Conservation (phyloP, 2,329 filamentous ascomycete genomes). For the Penicillium nordicum region DNA sequence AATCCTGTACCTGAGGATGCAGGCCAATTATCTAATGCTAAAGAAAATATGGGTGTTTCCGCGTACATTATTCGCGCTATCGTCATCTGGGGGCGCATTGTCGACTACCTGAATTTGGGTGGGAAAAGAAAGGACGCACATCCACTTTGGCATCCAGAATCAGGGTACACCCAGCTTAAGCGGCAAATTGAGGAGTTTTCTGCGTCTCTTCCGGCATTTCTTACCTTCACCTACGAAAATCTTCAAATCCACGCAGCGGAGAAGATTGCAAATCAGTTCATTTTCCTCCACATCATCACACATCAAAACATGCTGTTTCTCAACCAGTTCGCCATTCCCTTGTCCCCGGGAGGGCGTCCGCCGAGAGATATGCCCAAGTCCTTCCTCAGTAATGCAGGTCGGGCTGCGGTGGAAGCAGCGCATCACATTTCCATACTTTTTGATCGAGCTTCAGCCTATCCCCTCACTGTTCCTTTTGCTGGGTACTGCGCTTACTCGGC, state of each 20-base stretch:
- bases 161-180: conserved; percentile 68
- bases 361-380: conserved; percentile 69
- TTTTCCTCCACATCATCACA: conserved; percentile 85
- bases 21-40: conserved; percentile 63
- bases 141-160: conserved; percentile 79
- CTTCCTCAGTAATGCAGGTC: conserved; percentile 72
- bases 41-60: conserved; percentile 88
- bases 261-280: conserved; percentile 82
- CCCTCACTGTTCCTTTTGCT: conserved; percentile 84
- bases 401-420: conserved; percentile 76
- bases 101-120: conserved; percentile 86
- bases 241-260: conserved; percentile 80
- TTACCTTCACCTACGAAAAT: conserved; percentile 79
- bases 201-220: conserved; percentile 62
- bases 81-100: conserved; percentile 83
- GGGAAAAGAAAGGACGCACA: conserved; percentile 74
- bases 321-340: conserved; percentile 77
- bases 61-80: conserved; percentile 85
- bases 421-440: conserved; percentile 82
- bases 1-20: conserved; percentile 61
- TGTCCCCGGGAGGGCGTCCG: conserved; percentile 60
- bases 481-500: conserved; percentile 93
- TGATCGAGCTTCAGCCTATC: conserved; percentile 73
- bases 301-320: conserved; percentile 89
- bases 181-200: conserved; percentile 69